These are phyloP conservation scores for Xenosphaeropsis pyriputrescens DNA, from an alignment of 2,329 filamentous ascomycete genomes.

Conservation along the genomic window DNA sequence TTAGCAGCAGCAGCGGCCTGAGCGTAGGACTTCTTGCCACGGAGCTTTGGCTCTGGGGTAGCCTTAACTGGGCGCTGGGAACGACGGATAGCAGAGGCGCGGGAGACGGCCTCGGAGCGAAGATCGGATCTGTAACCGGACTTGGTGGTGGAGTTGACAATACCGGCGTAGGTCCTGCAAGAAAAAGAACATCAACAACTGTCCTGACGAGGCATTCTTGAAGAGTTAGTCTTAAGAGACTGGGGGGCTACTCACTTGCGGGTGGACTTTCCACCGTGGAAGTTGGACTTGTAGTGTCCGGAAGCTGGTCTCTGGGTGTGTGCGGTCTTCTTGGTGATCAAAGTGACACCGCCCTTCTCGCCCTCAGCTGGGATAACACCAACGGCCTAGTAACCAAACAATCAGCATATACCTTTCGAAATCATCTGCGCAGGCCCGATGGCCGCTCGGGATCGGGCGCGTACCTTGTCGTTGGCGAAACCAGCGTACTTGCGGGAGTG, in stretches of 20 bases:
- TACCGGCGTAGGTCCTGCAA: conserved; percentile 69
- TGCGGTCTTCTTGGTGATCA: conserved; percentile 74
- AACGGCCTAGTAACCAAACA: conserved; percentile 41
- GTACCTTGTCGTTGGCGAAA: conserved; percentile 87
- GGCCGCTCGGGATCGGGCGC: too few species aligned
- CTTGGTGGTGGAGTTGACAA: conserved; percentile 74
- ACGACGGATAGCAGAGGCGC: conserved; percentile 71
- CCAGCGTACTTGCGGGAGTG: conserved; percentile 90
- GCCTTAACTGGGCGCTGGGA: conserved; percentile 71
- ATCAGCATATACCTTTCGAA: conserved; percentile 8
- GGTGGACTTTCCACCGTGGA: conserved; percentile 56
- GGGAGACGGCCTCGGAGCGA: conserved; percentile 65
- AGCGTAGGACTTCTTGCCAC: conserved; percentile 69
- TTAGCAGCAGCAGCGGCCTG: conserved; percentile 33
- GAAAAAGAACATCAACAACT: conserved; percentile 1
- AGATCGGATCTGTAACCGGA: conserved; percentile 73
- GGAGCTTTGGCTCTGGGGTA: conserved; percentile 55
- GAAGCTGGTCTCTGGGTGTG: conserved; percentile 60
- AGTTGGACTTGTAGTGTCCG: conserved; percentile 48
- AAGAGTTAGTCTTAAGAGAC: too few species aligned
- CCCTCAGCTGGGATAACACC: conserved; percentile 49
- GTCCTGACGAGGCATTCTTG: neutral
- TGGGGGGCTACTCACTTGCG: conserved; percentile 52
- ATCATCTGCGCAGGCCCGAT: too few species aligned
- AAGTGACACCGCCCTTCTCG: conserved; percentile 65